Evolutionary conservation across 768 basidiomycete genomes (phyloP).

Genomic region (Trametes cingulata): DNA sequence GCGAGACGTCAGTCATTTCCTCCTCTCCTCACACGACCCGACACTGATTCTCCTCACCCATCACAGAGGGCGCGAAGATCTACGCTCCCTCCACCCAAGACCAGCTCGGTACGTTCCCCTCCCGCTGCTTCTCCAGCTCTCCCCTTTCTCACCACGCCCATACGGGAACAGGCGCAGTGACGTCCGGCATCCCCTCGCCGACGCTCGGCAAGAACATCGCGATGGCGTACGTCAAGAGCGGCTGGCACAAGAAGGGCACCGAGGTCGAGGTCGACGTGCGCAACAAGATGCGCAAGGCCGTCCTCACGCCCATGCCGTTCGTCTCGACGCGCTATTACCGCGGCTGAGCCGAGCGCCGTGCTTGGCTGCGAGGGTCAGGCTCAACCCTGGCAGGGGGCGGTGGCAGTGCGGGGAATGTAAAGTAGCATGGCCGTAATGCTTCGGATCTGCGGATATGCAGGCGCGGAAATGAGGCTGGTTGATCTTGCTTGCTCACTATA

Average conservation of each 20-base stretch:
- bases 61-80: constrained; percentile 76
- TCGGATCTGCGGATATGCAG: no score
- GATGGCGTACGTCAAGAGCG: constrained; percentile 87
- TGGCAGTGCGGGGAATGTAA: no score
- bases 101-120: constrained; percentile 62
- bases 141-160: background rate
- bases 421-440: no score
- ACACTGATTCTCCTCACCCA: constrained; percentile 2
- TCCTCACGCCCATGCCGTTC: constrained; percentile 86
- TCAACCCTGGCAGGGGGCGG: background rate
- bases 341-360: no score
- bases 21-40: background rate
- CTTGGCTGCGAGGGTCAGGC: background rate
- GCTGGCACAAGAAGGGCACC: constrained; percentile 90
- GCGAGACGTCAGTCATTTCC: constrained; percentile 73
- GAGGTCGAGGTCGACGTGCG: constrained; percentile 84
- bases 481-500: no score
- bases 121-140: background rate
- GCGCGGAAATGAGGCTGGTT: no score
- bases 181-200: constrained; percentile 95
- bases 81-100: constrained; percentile 55
- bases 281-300: constrained; percentile 72
- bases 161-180: constrained; percentile 72
- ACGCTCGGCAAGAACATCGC: constrained; percentile 89
- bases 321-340: constrained; percentile 80